Base-by-base conservation (phyloP, 2,329 filamentous ascomycete genomes). In the Fusarium begoniae region DNA sequence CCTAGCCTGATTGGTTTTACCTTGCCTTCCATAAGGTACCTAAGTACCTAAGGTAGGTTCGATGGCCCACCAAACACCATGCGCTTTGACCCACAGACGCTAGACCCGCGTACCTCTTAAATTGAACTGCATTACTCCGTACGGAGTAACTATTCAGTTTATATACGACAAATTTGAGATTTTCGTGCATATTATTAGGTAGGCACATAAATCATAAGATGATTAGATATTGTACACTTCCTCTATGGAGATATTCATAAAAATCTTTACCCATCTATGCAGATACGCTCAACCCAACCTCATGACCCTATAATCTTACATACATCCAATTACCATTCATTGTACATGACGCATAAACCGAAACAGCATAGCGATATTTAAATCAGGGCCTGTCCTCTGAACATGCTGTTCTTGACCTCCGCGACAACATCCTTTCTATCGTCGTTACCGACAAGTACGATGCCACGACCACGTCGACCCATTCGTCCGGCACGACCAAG, bases 381-480 rank as follows among this genome's bases (percentile, higher is more conserved):
- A 66, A 95, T 93, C 78, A 95, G 84, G 45, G 93, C 93, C 81
- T 94, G 91, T 56, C 93, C 93, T 85, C 91, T 93, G 80, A 91
- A 95, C 93, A 95, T 95, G 75, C 91, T 96, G 80, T 96, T 93
- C 82, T 94, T 93, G 28, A 99, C 95, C 82, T 98, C 96, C 40
- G 91, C 91, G 40, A 98, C 95, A 37, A 98, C 90, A 82, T 98
- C 96, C 80, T 93, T 93, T 60, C 96, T 87, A 81, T 98, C 96
- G 71, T 95, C 90, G 81, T 93, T 96, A 70, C 95, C 96, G 4
- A 98, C 94, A 41, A 99, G 85, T 35, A 98, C 95, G 73, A 98
- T 91, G 26, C 95, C 96, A 63, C 95, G 89, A 22, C 96, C 96
- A 81, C 96, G 89, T 70, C 95, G 90, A 6, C 95, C 95, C 94